Evolutionary conservation across 257 asterid genomes (phyloP).

Genomic region (Galeopsis tetrahit): DNA sequence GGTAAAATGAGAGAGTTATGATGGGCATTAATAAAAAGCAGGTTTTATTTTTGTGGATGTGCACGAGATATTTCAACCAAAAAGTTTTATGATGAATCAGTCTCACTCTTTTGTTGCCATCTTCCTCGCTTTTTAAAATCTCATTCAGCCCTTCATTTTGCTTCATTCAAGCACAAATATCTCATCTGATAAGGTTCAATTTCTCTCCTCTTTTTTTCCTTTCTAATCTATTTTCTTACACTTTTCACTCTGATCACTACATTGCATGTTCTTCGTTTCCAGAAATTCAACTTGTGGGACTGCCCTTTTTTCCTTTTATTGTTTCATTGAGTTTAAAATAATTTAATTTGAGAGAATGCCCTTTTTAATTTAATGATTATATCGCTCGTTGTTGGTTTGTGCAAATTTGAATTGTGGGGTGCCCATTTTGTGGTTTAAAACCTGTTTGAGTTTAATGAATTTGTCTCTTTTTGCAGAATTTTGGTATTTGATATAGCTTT

Average conservation of each 20-base stretch:
- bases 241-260: background rate
- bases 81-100: conserved; percentile 30
- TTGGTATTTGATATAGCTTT: background rate
- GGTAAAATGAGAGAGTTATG: background rate
- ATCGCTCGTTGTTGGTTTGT: conserved; percentile 27
- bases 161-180: conserved; percentile 43
- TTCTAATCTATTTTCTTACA: background rate
- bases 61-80: conserved; percentile 33
- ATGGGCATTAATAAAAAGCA: no score
- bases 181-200: conserved; percentile 43
- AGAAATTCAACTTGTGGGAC: conserved; percentile 8
- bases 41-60: conserved; percentile 18
- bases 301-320: background rate
- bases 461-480: background rate
- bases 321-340: background rate
- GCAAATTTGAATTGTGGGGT: conserved; percentile 7
- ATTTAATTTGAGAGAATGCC: background rate
- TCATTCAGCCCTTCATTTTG: conserved; percentile 38
- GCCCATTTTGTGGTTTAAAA: background rate
- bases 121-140: conserved; percentile 28
- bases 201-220: background rate
- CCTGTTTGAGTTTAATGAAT: conserved; percentile 3
- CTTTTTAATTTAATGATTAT: background rate
- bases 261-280: conserved; percentile 32
- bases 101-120: conserved; percentile 26